Evolutionary conservation across 2,329 filamentous ascomycete genomes (phyloP).

Genomic region (Sarocladium strictum): DNA sequence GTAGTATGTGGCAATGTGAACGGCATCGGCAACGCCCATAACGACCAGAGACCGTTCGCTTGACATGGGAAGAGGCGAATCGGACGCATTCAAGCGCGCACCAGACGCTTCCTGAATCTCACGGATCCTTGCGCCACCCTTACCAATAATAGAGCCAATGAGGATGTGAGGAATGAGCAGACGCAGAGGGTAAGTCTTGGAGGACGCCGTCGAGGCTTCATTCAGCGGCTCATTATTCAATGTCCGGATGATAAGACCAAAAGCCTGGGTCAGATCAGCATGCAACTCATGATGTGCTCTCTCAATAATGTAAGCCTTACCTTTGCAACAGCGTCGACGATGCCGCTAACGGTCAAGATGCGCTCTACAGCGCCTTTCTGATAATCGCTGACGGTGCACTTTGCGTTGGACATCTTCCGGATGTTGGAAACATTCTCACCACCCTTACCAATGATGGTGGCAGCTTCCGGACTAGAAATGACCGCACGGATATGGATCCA

Average conservation of each 20-base stretch:
- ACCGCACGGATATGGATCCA: conserved; percentile 98
- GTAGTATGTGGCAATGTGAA: conserved; percentile 98
- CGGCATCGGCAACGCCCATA: conserved; percentile 93
- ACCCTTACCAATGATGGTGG: conserved; percentile 96
- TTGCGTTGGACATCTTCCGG: conserved; percentile 87
- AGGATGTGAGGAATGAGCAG: conserved; percentile 94
- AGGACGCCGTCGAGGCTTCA: conserved; percentile 81
- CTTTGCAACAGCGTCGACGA: conserved; percentile 95
- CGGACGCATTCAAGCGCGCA: conserved; percentile 91
- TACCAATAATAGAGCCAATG: conserved; percentile 98
- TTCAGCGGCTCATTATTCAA: conserved; percentile 94
- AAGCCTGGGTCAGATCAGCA: conserved; percentile 55
- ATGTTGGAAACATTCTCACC: conserved; percentile 99
- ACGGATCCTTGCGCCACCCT: conserved; percentile 89
- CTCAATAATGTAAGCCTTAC: conserved; percentile 40
- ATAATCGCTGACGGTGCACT: conserved; percentile 98
- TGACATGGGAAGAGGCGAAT: conserved; percentile 87
- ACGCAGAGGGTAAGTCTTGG: conserved; percentile 94
- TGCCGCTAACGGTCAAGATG: conserved; percentile 93
- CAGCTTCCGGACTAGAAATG: conserved; percentile 94
- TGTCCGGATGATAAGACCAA: conserved; percentile 95
- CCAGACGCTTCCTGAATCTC: conserved; percentile 98
- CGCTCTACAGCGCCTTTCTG: conserved; percentile 95
- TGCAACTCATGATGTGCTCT: too few species aligned
- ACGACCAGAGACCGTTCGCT: conserved; percentile 97